phyloP scores from a whole-genome alignment of 148 eudicot species.

The Vaccinium darrowii region DNA sequence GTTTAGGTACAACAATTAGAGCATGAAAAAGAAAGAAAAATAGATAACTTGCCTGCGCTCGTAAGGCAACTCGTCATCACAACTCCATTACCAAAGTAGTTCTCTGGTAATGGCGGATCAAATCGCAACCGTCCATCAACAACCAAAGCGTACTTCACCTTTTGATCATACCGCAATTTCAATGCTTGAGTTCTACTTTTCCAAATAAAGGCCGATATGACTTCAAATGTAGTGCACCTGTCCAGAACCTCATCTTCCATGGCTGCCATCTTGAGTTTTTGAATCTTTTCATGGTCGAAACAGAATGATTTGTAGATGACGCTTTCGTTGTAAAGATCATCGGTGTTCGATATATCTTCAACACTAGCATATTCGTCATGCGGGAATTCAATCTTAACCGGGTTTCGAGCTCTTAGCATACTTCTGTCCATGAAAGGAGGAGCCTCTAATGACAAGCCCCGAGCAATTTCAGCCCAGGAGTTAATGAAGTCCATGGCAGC shows the following conservation, averaged over 20 bases:
- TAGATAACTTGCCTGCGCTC: background rate
- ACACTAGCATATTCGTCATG: constrained; percentile 36
- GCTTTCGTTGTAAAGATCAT: constrained; percentile 30
- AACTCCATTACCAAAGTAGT: constrained; percentile 33
- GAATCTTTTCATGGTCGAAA: constrained; percentile 35
- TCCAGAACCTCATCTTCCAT: constrained; percentile 22
- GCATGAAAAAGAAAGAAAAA: background rate
- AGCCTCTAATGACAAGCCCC: constrained; percentile 24
- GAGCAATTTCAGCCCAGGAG: constrained; percentile 56
- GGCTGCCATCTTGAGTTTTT: constrained; percentile 24
- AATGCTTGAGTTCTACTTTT: constrained; percentile 26
- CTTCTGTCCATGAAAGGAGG: constrained; percentile 3
- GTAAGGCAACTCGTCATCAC: constrained; percentile 30
- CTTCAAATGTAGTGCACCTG: constrained; percentile 44
- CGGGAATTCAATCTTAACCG: constrained; percentile 24
- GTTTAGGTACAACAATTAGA: background rate
- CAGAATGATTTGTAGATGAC: constrained; percentile 33
- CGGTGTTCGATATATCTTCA: constrained; percentile 34
- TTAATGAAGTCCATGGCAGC: constrained; percentile 57
- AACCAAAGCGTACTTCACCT: constrained; percentile 34
- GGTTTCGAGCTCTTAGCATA: background rate
- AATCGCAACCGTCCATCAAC: constrained; percentile 37
- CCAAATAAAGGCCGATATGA: constrained; percentile 40
- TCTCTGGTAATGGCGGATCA: constrained; percentile 33
- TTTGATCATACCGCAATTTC: constrained; percentile 30